Evolutionary conservation across 2,329 filamentous ascomycete species (phyloP).

Genomic region (Pseudogymnoascus sp.): DNA sequence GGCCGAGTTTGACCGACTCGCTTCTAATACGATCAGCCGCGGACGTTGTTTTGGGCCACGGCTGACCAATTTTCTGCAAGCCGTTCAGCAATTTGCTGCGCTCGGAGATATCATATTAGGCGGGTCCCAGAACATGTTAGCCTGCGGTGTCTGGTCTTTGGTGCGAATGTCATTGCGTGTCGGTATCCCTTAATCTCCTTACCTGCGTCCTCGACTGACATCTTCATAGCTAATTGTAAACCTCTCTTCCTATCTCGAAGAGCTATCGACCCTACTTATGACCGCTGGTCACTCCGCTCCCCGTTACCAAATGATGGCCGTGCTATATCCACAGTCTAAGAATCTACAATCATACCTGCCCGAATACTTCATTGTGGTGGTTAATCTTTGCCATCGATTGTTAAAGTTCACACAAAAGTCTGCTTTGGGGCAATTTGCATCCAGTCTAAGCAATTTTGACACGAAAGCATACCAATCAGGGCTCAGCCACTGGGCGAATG

Average conservation of each 20-base stretch:
- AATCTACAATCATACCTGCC: constrained; percentile 28
- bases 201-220: constrained; percentile 13
- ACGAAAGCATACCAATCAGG: constrained; percentile 28
- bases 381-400: constrained; percentile 31
- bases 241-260: constrained; percentile 31
- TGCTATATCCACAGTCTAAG: constrained; percentile 33
- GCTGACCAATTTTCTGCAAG: constrained; percentile 33
- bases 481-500: constrained; percentile 28
- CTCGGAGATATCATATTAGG: constrained; percentile 36
- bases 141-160: constrained; percentile 37
- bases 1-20: constrained; percentile 29
- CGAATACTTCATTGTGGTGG: constrained; percentile 36
- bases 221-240: constrained; percentile 25
- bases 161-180: constrained; percentile 36
- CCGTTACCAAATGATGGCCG: constrained; percentile 31
- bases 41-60: constrained; percentile 33
- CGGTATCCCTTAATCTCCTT: constrained; percentile 15
- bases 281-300: constrained; percentile 32
- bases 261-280: constrained; percentile 35
- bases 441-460: constrained; percentile 25
- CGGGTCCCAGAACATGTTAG: constrained; percentile 36
- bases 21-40: constrained; percentile 11
- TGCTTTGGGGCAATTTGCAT: constrained; percentile 24
- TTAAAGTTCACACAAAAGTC: constrained; percentile 30
- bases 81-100: constrained; percentile 35